Evolutionary conservation across 148 eudicot genomes (phyloP), one percentile per base, ranked within the genome.

Genomic region (Heliosperma pusillum): DNA sequence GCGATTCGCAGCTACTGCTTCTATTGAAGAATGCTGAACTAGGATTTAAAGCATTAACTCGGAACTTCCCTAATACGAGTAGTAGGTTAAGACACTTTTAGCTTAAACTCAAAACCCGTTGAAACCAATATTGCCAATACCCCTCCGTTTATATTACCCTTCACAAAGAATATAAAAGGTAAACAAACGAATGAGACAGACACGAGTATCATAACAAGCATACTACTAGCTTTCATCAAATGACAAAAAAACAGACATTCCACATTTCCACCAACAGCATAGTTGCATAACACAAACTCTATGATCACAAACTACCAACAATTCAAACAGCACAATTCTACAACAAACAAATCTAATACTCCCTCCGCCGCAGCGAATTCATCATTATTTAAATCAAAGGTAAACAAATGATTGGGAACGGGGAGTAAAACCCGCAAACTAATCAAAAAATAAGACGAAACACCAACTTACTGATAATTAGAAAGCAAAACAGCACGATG

Each of bases 401-500:
- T 36, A 36, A 36, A 36, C 42, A 36, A 36, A 36, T 36, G 42
- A 36, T 7, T 6, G 9, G 0, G 42, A 36, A 36, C 0, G 7
- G 42, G 9, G 42, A 36, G 42, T 36, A 36, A 6, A 8, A 36
- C 7, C 42, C 9, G 5, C 26, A 24, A 30, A 3, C 16, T 60
- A 11, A 30, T 10, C 26, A n/a, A 16, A 40, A 17, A 24, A 62
- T 19, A 4, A 15, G 33, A 26, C 56, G 70, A 15, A 66, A 50
- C 42, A 69, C 30, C 12, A 70, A 40, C 93, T 84, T 80, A 95
- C 98, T 87, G 77, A 47, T 86, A 90, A 56, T 90, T 90, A 9
- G 97, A 85, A 63, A 92, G 92, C 89, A 95, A 86, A 74, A 92
- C 97, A 21, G 97, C 93, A 0, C 97, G 86, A 87, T 95, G 98